These are phyloP conservation scores for Camptophora hylomeconis DNA, from an alignment of 2,329 filamentous ascomycete species.

Conservation along the genomic window DNA sequence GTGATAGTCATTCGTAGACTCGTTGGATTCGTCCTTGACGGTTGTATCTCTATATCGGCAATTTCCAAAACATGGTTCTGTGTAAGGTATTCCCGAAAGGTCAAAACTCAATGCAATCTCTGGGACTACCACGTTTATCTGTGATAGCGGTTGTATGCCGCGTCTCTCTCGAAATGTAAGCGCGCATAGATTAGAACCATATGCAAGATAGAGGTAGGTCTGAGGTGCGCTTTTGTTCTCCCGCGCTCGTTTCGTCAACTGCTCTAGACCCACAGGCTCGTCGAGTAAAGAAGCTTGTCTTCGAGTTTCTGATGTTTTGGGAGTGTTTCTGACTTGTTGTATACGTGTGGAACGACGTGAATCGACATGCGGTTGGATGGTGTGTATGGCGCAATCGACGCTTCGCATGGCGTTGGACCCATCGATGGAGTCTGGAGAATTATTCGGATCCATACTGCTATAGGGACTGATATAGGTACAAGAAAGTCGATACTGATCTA, in stretches of 20 bases:
- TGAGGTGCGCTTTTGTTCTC: slow-evolving; percentile 9
- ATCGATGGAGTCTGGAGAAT: too few species aligned
- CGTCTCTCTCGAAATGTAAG: slow-evolving; percentile 67
- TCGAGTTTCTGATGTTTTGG: not conserved
- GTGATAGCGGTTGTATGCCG: slow-evolving; percentile 67
- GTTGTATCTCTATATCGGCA: slow-evolving; percentile 45
- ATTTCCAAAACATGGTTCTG: slow-evolving; percentile 87
- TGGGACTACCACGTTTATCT: slow-evolving; percentile 71
- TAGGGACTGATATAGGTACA: too few species aligned
- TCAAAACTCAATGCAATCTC: slow-evolving; percentile 69
- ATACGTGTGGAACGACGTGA: too few species aligned
- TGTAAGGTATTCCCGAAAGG: slow-evolving; percentile 72
- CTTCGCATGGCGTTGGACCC: too few species aligned
- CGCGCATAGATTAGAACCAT: slow-evolving; percentile 77
- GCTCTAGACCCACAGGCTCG: not conserved
- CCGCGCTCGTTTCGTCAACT: not conserved
- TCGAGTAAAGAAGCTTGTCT: not conserved
- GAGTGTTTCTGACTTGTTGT: too few species aligned
- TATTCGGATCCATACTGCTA: too few species aligned
- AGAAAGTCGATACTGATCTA: too few species aligned
- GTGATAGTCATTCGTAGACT: slow-evolving; percentile 25
- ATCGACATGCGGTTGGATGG: too few species aligned
- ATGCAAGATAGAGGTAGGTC: slow-evolving; percentile 70
- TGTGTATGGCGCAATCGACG: too few species aligned
- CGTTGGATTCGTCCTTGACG: slow-evolving; percentile 6